Conservation (phyloP, 768 basidiomycete genomes). For the Trametes coccinea region DNA sequence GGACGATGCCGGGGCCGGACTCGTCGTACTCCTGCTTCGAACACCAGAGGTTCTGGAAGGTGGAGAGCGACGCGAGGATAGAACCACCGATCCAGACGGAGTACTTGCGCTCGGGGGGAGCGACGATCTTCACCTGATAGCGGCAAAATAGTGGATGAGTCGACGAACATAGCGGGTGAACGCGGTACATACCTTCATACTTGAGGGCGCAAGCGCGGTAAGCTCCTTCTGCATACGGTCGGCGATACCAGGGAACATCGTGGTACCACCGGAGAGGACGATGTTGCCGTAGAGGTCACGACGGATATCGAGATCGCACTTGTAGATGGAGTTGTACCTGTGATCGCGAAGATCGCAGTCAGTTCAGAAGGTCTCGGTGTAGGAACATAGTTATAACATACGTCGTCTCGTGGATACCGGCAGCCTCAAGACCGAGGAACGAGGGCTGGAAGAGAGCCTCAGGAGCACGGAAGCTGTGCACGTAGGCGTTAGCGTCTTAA, state of each 20-base stretch:
- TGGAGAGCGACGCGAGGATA: conserved; percentile 55
- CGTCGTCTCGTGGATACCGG: conserved; percentile 86
- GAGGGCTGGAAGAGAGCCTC: conserved; percentile 94
- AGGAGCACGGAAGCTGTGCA: conserved; percentile 72
- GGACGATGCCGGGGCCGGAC: conserved; percentile 53
- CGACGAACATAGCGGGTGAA: not conserved
- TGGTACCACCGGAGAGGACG: conserved; percentile 61
- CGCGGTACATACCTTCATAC: conserved; percentile 52
- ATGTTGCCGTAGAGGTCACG: conserved; percentile 58
- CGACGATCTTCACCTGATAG: conserved; percentile 57
- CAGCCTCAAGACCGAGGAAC: conserved; percentile 76
- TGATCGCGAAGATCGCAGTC: not conserved
- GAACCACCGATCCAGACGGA: conserved; percentile 61
- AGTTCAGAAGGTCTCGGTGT: not conserved
- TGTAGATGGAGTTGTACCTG: conserved; percentile 78
- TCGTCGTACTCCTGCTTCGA: conserved; percentile 63
- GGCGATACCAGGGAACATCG: conserved; percentile 64
- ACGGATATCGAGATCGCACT: conserved; percentile 62
- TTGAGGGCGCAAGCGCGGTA: conserved; percentile 61
- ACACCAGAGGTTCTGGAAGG: conserved; percentile 73
- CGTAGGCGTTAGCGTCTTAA: not conserved
- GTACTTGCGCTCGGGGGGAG: conserved; percentile 71
- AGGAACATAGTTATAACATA: conserved; percentile 30
- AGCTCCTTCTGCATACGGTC: conserved; percentile 77
- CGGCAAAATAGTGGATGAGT: not conserved